phyloP scores from a whole-genome alignment of 1,284 basidiomycete genomes.

The Mycena sp. region DNA sequence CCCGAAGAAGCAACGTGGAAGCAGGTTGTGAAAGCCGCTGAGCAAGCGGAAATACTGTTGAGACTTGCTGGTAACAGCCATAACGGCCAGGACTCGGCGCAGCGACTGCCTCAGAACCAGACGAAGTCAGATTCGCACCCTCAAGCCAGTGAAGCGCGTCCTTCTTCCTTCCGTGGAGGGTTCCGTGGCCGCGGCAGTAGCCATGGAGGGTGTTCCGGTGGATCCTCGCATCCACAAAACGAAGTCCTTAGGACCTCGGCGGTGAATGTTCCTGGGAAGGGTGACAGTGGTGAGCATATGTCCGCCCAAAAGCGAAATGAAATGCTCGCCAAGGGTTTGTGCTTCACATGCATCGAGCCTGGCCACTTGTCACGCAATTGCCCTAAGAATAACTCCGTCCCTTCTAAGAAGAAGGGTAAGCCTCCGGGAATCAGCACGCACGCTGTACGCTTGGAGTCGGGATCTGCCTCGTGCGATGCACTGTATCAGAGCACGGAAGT shows the following conservation, averaged over 20 bases:
- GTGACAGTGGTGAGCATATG: neutral
- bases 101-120: neutral
- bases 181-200: neutral
- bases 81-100: neutral
- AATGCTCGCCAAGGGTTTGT: constrained; percentile 4
- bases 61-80: neutral
- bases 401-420: too few relatives aligned
- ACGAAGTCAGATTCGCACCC: neutral
- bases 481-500: too few relatives aligned
- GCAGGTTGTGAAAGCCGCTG: neutral
- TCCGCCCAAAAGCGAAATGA: constrained; percentile 3
- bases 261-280: neutral
- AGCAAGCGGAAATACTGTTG: neutral
- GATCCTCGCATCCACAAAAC: neutral
- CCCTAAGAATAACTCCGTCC: neutral
- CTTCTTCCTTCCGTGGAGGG: neutral
- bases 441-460: too few relatives aligned
- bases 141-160: neutral
- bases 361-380: constrained; percentile 5
- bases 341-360: neutral
- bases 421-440: too few relatives aligned
- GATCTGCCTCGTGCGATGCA: too few relatives aligned
- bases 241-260: neutral
- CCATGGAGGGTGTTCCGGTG: constrained; percentile 1
- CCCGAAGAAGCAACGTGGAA: neutral